These are phyloP conservation scores for Ophiostoma quercus DNA, from an alignment of 2,329 filamentous ascomycete species.

Conservation along the genomic window DNA sequence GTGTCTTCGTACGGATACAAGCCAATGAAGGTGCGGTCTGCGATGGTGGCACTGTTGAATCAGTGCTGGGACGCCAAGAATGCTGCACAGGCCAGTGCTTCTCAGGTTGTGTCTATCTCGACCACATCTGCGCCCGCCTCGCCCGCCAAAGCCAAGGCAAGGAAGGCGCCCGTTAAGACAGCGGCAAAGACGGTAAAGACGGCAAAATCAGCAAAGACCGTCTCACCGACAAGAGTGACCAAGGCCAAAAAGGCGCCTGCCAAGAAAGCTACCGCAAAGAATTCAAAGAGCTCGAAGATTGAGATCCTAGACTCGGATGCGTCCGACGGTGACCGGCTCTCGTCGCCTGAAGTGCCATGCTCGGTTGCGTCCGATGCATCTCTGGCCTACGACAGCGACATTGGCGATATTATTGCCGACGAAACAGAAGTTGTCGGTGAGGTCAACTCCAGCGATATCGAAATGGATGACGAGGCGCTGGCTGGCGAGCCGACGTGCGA, in stretches of 20 bases:
- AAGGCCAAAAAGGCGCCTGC: conserved; percentile 20
- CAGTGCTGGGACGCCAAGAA: conserved; percentile 54
- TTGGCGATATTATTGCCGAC: conserved; percentile 32
- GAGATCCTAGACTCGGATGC: conserved; percentile 27
- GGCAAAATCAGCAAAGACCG: conserved; percentile 19
- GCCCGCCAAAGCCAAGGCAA: neutral
- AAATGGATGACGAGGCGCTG: conserved; percentile 41
- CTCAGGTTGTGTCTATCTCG: neutral
- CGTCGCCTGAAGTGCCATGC: conserved; percentile 28
- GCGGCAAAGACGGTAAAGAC: neutral
- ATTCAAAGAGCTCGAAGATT: conserved; percentile 16
- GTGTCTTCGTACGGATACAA: conserved; percentile 67
- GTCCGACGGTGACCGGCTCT: conserved; percentile 38
- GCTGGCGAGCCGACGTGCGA: conserved; percentile 36
- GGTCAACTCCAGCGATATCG: conserved; percentile 33
- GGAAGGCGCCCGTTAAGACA: conserved; percentile 15
- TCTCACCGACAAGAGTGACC: neutral
- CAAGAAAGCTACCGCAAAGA: conserved; percentile 29
- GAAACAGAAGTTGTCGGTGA: neutral
- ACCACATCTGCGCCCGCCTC: neutral
- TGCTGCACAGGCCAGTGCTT: neutral
- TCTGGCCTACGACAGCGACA: conserved; percentile 25
- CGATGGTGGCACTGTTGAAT: conserved; percentile 64
- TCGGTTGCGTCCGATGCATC: conserved; percentile 28
- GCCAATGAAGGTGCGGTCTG: conserved; percentile 58